A percentile compares a stretch with the other conserved stretches of the same genome.
Conservation (phyloP, 2,329 filamentous ascomycete genomes). For the Pestalotiopsis sp. region DNA sequence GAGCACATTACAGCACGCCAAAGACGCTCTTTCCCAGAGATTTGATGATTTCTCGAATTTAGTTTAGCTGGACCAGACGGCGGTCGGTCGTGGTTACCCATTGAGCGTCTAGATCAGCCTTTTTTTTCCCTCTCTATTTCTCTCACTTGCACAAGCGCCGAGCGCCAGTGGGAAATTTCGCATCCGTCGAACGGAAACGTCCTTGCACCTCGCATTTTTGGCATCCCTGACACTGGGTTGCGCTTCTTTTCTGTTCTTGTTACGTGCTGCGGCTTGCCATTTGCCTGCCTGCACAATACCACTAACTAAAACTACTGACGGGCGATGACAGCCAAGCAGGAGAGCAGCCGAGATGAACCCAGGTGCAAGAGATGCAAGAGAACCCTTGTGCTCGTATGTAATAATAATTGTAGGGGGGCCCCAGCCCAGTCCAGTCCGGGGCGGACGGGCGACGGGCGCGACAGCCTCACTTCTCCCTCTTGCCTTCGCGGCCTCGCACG, state of each 20-base stretch:
- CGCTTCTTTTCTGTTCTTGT: too few relatives aligned
- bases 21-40: background rate
- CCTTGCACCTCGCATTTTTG: background rate
- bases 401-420: background rate
- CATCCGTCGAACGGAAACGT: constrained; percentile 5
- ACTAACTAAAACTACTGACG: too few relatives aligned
- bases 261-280: too few relatives aligned
- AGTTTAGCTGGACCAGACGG: background rate
- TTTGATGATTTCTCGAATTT: background rate
- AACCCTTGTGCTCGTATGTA: background rate
- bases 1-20: background rate
- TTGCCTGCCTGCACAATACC: too few relatives aligned
- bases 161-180: constrained; percentile 17
- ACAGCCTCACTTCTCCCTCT: constrained; percentile 16
- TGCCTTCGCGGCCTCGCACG: constrained; percentile 21
- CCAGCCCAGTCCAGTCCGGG: background rate
- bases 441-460: background rate
- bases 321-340: background rate
- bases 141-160: background rate
- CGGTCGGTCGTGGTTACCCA: constrained; percentile 18
- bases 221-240: too few relatives aligned
- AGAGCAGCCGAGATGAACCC: background rate
- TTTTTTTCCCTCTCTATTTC: constrained; percentile 1
- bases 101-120: constrained; percentile 21
- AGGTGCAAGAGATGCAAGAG: background rate